Evolutionary conservation across 1,284 basidiomycete species (phyloP).

Genomic region (Fereydounia khargensis): DNA sequence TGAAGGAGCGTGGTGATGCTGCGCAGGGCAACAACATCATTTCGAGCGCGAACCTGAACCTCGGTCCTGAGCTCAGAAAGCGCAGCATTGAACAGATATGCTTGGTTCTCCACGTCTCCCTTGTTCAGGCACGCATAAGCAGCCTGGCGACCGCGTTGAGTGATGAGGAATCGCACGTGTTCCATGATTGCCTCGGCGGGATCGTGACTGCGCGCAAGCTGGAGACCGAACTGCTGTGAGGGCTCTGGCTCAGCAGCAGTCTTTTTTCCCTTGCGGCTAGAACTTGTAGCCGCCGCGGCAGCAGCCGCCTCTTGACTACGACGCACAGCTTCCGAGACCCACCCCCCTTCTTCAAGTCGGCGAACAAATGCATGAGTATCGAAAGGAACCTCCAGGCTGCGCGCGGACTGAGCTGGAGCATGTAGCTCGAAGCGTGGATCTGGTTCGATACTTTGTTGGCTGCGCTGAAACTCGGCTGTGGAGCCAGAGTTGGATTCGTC

Average conservation of each 20-base stretch:
- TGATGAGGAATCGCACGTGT: constrained; percentile 75
- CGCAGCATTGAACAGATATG: constrained; percentile 91
- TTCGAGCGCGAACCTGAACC: constrained; percentile 76
- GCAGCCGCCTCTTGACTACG: background rate
- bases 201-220: constrained; percentile 39
- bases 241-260: background rate
- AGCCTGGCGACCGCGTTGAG: constrained; percentile 73
- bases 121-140: constrained; percentile 71
- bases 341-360: constrained; percentile 43
- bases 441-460: background rate
- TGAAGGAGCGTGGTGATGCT: constrained; percentile 74
- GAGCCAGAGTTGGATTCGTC: background rate
- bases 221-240: constrained; percentile 4
- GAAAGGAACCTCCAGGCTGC: constrained; percentile 42
- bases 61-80: constrained; percentile 87
- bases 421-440: constrained; percentile 14
- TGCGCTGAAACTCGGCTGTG: constrained; percentile 1
- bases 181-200: constrained; percentile 69
- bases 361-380: constrained; percentile 49
- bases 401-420: constrained; percentile 17
- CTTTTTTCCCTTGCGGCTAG: background rate
- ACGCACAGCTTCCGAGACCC: constrained; percentile 12
- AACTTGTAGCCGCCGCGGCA: background rate
- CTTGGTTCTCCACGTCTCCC: constrained; percentile 73
- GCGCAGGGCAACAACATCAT: constrained; percentile 77